phyloP scores from a whole-genome alignment of 805 yeast species.

The Saturnispora quitensis region DNA sequence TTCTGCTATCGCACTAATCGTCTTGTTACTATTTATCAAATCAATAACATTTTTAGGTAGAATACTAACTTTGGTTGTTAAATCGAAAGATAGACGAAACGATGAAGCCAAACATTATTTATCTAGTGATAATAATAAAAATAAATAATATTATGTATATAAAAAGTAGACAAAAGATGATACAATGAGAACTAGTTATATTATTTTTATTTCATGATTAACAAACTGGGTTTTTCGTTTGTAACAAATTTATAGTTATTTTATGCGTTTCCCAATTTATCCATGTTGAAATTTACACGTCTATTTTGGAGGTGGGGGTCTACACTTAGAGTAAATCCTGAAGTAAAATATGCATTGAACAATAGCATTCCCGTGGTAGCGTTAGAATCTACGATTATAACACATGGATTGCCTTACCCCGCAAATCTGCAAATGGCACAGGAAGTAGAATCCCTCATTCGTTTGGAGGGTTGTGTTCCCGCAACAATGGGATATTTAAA shows the following conservation, averaged over 20 bases:
- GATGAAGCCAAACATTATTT: not conserved
- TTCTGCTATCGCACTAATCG: slow-evolving; percentile 7
- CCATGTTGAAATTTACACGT: not conserved
- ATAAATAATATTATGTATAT: not conserved
- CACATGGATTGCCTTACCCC: slow-evolving; percentile 86
- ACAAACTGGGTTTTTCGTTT: not conserved
- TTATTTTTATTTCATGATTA: too few species aligned
- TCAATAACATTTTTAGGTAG: slow-evolving; percentile 3
- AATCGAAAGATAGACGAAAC: not conserved
- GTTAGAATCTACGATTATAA: slow-evolving; percentile 76
- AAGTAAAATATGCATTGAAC: slow-evolving; percentile 52
- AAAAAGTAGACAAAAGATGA: not conserved
- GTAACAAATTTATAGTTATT: not conserved
- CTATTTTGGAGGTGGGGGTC: not conserved
- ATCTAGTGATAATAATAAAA: not conserved
- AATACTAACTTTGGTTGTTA: not conserved
- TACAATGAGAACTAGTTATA: not conserved
- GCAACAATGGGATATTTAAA: slow-evolving; percentile 75
- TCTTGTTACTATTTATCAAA: slow-evolving; percentile 10
- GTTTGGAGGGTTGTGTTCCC: slow-evolving; percentile 62
- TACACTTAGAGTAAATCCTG: slow-evolving; percentile 26
- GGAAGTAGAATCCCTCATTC: slow-evolving; percentile 51
- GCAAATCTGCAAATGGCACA: slow-evolving; percentile 64
- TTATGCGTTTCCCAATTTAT: not conserved
- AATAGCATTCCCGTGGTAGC: slow-evolving; percentile 65